phyloP scores from a whole-genome alignment of 371 early-diverging fungal species.

The Mortierella polycephala region DNA sequence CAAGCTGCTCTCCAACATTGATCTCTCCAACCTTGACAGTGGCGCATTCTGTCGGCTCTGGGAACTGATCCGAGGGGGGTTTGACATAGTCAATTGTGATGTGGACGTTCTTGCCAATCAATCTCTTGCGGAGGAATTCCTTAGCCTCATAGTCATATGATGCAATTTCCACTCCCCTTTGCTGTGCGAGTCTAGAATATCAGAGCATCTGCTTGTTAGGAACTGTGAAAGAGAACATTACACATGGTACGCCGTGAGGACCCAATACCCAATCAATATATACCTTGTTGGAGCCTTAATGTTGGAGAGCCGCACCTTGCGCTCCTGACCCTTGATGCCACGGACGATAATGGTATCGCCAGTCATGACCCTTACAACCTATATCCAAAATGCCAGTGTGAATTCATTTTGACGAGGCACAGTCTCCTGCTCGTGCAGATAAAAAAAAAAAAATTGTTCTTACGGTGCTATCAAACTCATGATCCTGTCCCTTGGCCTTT shows the following conservation, averaged over 20 bases:
- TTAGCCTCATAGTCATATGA: slow-evolving; percentile 90
- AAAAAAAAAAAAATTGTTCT: neutral
- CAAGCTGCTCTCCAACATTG: slow-evolving; percentile 83
- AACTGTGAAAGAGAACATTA: too few relatives aligned
- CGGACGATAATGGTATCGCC: slow-evolving; percentile 85
- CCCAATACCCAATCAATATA: too few relatives aligned
- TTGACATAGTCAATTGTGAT: slow-evolving; percentile 90
- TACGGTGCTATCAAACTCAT: slow-evolving; percentile 55
- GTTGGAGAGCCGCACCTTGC: slow-evolving; percentile 85
- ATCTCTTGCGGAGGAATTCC: slow-evolving; percentile 85
- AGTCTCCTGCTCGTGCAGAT: neutral
- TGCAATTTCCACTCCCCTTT: slow-evolving; percentile 80
- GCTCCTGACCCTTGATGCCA: slow-evolving; percentile 69
- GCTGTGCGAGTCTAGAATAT: slow-evolving; percentile 60
- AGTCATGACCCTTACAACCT: slow-evolving; percentile 68
- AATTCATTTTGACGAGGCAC: too few relatives aligned
- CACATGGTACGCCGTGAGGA: too few relatives aligned
- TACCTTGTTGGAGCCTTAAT: slow-evolving; percentile 77
- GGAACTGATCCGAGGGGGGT: slow-evolving; percentile 86
- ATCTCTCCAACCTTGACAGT: slow-evolving; percentile 74
- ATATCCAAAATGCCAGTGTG: too few relatives aligned
- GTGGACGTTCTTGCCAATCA: slow-evolving; percentile 87
- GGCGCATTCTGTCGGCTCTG: slow-evolving; percentile 88
- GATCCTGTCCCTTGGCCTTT: slow-evolving; percentile 50
- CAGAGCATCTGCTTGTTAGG: too few relatives aligned